Base-by-base conservation (phyloP, 2,329 filamentous ascomycete species). In the Fusarium praegraminearum region DNA sequence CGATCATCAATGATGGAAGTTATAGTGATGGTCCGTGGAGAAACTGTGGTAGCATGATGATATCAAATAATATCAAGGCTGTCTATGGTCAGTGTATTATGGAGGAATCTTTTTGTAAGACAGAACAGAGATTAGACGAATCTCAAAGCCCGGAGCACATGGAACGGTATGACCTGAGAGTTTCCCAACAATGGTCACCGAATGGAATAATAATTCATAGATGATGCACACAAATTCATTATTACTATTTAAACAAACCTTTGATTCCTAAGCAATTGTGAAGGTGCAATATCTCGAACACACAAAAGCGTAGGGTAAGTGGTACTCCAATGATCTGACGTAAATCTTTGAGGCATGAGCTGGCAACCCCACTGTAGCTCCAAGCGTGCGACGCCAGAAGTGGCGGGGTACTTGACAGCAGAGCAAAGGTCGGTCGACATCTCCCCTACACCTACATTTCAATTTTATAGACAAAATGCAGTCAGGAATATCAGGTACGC, bases 401-500 rank as follows among this genome's bases (percentile, higher is more conserved):
- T 74, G 72, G 72, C 72, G 72, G 72, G 72, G 72, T 74, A 74
- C 68, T 66, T 74, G 71, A 74, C 68, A 43, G 57, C 68, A 49
- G 54, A 44, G 60, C 54, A 64, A 63, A 44, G 65, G 52, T 61
- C 63, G 53, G 64, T 52, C 57, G 65, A 53, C 62, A 62, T 62
- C 28, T 38, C 60, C 57, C 59, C 32, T 50, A 62, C 57, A 56
- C 45, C 56, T 67, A 58, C 59, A 59, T 40, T 52, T 50, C 40
- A 46, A 11, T 18, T 46, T 49, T 49, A 57, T 49, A 58, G 36
- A 65, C 59, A 78, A 65, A 54, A 93, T 93, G 91, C 91, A 94
- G 84, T 93, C 91, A 36, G 91, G 91, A 80, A 93, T 93, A 73
- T 88, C 90, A 80, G 91, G 91, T 91, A 84, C 52, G 76, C 16